Conservation (phyloP, 768 basidiomycete genomes). For the Solioccasus polychromus region DNA sequence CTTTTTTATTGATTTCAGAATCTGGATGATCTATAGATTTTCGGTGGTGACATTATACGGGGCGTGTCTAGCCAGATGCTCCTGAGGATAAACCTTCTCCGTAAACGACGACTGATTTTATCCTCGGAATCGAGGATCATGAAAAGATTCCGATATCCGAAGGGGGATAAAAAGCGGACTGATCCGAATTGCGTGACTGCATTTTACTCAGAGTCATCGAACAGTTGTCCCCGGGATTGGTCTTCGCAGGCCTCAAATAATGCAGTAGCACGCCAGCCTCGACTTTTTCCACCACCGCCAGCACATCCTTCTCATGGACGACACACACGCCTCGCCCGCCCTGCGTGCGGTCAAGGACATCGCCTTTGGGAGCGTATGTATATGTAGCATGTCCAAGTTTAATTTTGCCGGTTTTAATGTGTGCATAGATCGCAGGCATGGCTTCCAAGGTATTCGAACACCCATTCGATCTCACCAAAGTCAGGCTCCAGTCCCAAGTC, state of each 20-base stretch:
- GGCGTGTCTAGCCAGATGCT: too few species aligned
- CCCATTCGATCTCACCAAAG: slow-evolving; percentile 94
- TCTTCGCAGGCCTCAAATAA: slow-evolving; percentile 18
- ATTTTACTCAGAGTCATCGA: slow-evolving; percentile 16
- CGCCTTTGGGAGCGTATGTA: slow-evolving; percentile 55
- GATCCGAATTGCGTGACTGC: slow-evolving; percentile 10
- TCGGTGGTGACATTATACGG: too few species aligned
- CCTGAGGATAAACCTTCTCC: too few species aligned
- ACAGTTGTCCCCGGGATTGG: slow-evolving; percentile 24
- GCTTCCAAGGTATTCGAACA: slow-evolving; percentile 85
- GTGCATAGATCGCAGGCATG: slow-evolving; percentile 74
- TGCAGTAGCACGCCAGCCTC: slow-evolving; percentile 20
- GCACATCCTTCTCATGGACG: slow-evolving; percentile 19
- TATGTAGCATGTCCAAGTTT: not conserved
- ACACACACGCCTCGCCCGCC: slow-evolving; percentile 15
- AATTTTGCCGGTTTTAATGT: not conserved
- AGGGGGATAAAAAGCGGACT: too few species aligned
- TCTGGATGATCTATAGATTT: too few species aligned
- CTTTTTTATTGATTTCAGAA: too few species aligned
- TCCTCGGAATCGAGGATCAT: too few species aligned
- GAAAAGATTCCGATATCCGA: too few species aligned
- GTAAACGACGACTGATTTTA: too few species aligned
- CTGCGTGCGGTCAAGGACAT: slow-evolving; percentile 44
- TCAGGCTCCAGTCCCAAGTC: slow-evolving; percentile 89
- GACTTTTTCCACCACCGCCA: slow-evolving; percentile 1